Base-by-base conservation (phyloP, 257 asterid species). In the Orobanche coerulescens region DNA sequence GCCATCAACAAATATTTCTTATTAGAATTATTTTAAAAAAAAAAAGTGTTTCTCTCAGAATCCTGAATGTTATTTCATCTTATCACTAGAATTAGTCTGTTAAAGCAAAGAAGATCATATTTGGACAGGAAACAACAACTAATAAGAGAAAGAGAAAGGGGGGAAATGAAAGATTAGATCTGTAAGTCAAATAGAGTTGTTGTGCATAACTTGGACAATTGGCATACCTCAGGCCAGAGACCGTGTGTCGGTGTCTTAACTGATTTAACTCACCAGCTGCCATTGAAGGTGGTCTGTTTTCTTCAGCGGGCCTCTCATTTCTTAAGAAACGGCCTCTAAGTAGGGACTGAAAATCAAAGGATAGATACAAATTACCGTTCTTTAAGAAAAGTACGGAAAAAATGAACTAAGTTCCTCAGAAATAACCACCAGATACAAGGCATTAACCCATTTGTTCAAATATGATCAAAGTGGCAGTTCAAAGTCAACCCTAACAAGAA, bases 241-340 rank as follows among this genome's bases (percentile, higher is more conserved):
- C 98, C 1, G 95, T 84, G 76, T 84, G 87, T 16, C 92, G 78
- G 75, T 84, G 92, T 75, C 98, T 84, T 71, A 91, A 77, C 76
- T 85, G 95, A 82, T 80, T 83, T 65, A 91, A 68, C 77, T 91
- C 98, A 73, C 77, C 69, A 55, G 94, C 87, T 67, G 98, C 94
- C 70, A 76, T 42, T 49, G 98, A 85, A 67, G 87, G 84, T 28
- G 78, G 73, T 65, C 94, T 84, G 75, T 79, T 92, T 62, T 81
- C 89, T 81, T 77, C 96, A 18, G 73, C 74, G 28, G 91, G 82
- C 79, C 85, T 78, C 73, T 85, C 96, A 72, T 85, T 83, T 70
- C 95, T 81, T 74, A 91, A 71, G 72, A 91, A 91, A 71, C 96
- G 82, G 50, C 96, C 98, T 78, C 98, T 80, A 64, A 91, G 95